Conservation (phyloP, 441 rosid genomes). For the Isatis lusitanica region DNA sequence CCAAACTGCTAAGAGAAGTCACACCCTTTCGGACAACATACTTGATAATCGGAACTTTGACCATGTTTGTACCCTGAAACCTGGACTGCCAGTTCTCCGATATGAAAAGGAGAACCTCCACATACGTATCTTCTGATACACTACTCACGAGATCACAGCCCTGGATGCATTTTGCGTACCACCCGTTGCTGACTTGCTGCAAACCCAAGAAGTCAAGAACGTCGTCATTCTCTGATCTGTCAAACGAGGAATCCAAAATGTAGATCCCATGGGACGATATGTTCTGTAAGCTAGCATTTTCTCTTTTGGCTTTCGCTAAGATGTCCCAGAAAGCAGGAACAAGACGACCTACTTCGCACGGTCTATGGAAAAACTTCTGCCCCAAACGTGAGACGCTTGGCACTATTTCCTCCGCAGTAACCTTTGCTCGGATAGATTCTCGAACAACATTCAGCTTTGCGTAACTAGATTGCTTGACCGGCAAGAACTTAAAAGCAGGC, state of each 20-base stretch:
- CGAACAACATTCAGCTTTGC: conserved; percentile 48
- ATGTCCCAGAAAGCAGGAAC: conserved; percentile 64
- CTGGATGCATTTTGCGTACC: conserved; percentile 64
- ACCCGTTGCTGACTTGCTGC: conserved; percentile 39
- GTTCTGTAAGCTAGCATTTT: conserved; percentile 53
- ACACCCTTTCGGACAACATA: conserved; percentile 43
- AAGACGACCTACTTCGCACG: conserved; percentile 54
- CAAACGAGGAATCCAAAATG: conserved; percentile 53
- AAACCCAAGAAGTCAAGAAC: conserved; percentile 60
- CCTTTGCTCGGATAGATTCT: conserved; percentile 42
- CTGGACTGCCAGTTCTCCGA: conserved; percentile 52
- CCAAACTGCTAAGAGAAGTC: conserved; percentile 43
- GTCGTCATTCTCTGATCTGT: conserved; percentile 33
- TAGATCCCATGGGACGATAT: conserved; percentile 56
- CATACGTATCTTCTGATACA: conserved; percentile 52
- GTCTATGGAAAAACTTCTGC: conserved; percentile 63
- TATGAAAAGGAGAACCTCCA: conserved; percentile 48
- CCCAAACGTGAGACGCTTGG: conserved; percentile 52
- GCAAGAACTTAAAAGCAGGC: conserved; percentile 59
- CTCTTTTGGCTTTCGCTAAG: conserved; percentile 46
- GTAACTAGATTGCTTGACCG: conserved; percentile 43
- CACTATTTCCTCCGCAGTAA: conserved; percentile 48
- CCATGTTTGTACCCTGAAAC: conserved; percentile 37
- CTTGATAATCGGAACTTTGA: conserved; percentile 53
- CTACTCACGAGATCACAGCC: conserved; percentile 50